Evolutionary conservation across 441 rosid genomes (phyloP).

Genomic region (Populus hybrid): DNA sequence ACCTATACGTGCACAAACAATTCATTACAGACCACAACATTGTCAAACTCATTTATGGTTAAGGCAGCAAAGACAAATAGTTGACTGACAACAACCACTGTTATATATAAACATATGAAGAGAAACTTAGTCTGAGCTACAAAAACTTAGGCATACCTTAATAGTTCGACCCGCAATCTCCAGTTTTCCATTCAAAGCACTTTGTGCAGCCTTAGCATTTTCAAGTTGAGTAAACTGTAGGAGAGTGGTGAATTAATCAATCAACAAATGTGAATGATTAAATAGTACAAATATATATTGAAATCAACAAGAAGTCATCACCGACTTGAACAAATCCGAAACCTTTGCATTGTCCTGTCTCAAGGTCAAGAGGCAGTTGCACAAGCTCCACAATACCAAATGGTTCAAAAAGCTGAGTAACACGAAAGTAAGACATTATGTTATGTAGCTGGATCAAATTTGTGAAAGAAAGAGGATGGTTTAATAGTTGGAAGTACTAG

Average conservation of each 20-base stretch:
- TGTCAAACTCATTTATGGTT: neutral
- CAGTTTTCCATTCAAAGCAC: constrained; percentile 78
- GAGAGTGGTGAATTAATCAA: constrained; percentile 2
- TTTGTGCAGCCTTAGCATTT: constrained; percentile 85
- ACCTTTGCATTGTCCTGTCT: constrained; percentile 94
- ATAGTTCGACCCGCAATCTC: constrained; percentile 87
- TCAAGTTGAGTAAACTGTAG: constrained; percentile 83
- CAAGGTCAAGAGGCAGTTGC: constrained; percentile 88
- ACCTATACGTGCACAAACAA: constrained; percentile 39
- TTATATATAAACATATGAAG: neutral
- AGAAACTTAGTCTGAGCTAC: neutral
- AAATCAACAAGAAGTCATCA: constrained; percentile 18
- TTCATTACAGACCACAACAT: neutral
- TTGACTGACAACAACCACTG: neutral
- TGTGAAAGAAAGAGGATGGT: neutral
- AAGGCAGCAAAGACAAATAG: neutral
- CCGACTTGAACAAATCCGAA: constrained; percentile 93
- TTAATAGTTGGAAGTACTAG: neutral
- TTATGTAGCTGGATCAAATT: too few species aligned
- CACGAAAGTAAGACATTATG: neutral
- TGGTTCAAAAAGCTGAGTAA: constrained; percentile 73
- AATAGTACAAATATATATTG: neutral
- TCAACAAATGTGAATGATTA: neutral
- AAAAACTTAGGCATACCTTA: constrained; percentile 47
- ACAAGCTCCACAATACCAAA: constrained; percentile 94